Percentiles rank a stretch among this genome's conserved stretches.
Evolutionary conservation across 371 early-diverging fungal genomes (phyloP).

Genomic region (Mortierella sp.): DNA sequence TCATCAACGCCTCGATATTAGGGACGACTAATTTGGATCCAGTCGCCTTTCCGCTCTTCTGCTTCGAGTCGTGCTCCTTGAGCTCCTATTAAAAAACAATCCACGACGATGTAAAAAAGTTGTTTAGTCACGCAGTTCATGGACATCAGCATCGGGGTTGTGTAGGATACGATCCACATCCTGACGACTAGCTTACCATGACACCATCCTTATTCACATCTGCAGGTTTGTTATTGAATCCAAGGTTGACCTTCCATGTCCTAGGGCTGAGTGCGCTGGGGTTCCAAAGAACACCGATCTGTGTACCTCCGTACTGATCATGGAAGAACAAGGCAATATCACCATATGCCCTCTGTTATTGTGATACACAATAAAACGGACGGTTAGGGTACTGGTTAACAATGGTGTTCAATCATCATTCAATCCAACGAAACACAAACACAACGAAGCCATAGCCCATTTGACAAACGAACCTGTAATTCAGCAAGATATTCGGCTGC

Average conservation of each 20-base stretch:
- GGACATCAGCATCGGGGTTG: no score
- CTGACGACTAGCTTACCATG: conserved; percentile 44
- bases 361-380: neutral
- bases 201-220: conserved; percentile 65
- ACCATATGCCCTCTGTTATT: conserved; percentile 57
- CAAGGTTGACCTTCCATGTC: conserved; percentile 74
- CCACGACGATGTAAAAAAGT: neutral
- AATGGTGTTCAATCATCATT: no score
- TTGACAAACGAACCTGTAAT: conserved; percentile 58
- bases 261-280: conserved; percentile 60
- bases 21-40: conserved; percentile 65
- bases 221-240: conserved; percentile 69
- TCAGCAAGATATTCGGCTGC: conserved; percentile 69
- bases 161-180: neutral
- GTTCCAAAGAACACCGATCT: conserved; percentile 79
- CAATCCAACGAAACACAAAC: no score
- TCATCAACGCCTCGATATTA: conserved; percentile 73
- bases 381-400: no score
- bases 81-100: conserved; percentile 25
- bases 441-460: neutral
- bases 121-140: no score
- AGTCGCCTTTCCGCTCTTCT: conserved; percentile 49
- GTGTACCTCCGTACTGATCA: conserved; percentile 82
- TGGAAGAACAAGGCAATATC: conserved; percentile 74
- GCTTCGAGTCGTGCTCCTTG: conserved; percentile 58